Evolutionary conservation across 805 yeast genomes (phyloP).

Genomic region (Ascoidea asiatica): DNA sequence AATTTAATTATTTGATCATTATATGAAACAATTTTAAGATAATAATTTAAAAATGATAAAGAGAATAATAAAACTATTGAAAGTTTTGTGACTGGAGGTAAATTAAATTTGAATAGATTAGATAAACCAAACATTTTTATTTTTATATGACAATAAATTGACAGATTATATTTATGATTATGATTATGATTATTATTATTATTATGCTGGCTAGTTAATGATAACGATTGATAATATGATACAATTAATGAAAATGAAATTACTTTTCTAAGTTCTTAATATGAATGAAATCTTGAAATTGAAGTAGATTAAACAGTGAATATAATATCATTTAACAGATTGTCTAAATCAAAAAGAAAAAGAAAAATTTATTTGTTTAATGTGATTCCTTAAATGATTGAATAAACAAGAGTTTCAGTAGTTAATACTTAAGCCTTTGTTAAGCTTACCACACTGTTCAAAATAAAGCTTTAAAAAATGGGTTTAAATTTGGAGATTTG

Average conservation of each 20-base stretch:
- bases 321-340: too few species aligned
- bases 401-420: too few species aligned
- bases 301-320: not conserved
- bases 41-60: conserved; percentile 1
- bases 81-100: conserved; percentile 5
- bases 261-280: not conserved
- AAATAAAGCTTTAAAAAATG: too few species aligned
- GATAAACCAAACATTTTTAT: not conserved
- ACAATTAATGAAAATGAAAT: not conserved
- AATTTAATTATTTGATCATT: too few species aligned
- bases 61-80: conserved; percentile 1
- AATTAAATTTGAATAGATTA: not conserved
- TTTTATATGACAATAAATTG: not conserved
- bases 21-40: not conserved
- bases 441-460: too few species aligned
- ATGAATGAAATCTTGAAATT: conserved; percentile 1
- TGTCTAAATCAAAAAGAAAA: too few species aligned
- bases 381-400: too few species aligned
- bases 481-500: too few species aligned
- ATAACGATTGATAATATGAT: not conserved
- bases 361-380: too few species aligned
- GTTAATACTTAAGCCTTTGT: too few species aligned
- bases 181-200: not conserved
- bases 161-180: conserved; percentile 1
- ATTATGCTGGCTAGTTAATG: not conserved